Evolutionary conservation across 2,329 filamentous ascomycete species (phyloP).

Genomic region (Anthostomella pinea): DNA sequence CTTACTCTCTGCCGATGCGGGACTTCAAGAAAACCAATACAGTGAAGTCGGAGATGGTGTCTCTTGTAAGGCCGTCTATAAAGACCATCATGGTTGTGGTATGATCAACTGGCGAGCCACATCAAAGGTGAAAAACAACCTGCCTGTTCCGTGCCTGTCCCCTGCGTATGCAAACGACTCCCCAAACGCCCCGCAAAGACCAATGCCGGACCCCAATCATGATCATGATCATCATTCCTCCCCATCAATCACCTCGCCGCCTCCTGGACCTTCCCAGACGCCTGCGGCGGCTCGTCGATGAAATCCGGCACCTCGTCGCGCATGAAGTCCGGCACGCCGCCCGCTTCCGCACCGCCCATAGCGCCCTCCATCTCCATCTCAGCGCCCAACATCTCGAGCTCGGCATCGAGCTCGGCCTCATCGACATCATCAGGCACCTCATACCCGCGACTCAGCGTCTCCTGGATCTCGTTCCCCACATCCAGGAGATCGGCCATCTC

Average conservation of each 20-base stretch:
- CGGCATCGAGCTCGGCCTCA: conserved; percentile 92
- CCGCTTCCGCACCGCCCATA: conserved; percentile 44
- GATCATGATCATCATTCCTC: too few species aligned
- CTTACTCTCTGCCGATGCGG: too few species aligned
- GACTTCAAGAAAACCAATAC: too few species aligned
- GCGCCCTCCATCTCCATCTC: conserved; percentile 85
- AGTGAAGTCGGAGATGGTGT: too few species aligned
- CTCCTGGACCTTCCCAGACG: conserved; percentile 75
- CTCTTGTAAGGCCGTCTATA: too few species aligned
- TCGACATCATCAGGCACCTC: conserved; percentile 96
- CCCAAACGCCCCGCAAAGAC: too few species aligned
- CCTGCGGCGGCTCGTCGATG: conserved; percentile 83
- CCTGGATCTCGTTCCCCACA: conserved; percentile 96
- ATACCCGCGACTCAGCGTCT: conserved; percentile 86
- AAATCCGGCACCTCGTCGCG: conserved; percentile 89
- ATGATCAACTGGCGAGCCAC: conserved; percentile 11
- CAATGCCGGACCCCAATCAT: too few species aligned
- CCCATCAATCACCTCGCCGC: conserved; percentile 52
- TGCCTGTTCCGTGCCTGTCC: too few species aligned
- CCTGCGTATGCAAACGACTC: too few species aligned
- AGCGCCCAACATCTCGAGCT: conserved; percentile 89
- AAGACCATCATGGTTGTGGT: too few species aligned
- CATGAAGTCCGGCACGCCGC: conserved; percentile 77
- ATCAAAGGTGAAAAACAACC: too few species aligned
- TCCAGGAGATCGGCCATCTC: conserved; percentile 99